Base-by-base conservation (phyloP, 2,329 filamentous ascomycete species). In the Fusarium abutilonis region DNA sequence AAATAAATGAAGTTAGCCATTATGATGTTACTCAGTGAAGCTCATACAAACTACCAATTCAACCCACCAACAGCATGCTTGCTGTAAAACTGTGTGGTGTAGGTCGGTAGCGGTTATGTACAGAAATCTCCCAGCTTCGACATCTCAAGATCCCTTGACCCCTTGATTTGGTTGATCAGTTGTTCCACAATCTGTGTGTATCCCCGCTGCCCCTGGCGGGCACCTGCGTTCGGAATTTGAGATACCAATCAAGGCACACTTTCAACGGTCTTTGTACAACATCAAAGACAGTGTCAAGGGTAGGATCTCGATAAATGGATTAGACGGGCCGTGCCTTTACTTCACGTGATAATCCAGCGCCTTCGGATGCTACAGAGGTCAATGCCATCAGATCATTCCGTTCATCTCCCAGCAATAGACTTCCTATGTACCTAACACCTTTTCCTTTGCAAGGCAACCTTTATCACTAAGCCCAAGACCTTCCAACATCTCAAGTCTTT, bases 101-200 rank as follows among this genome's bases (percentile, higher is more conserved):
- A 4, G 19, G 19, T 4, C 3, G 19, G 19, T 19, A 19, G 19
- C 4, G 19, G 19, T 19, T 19, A 19, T 13, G 13, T 31, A 13
- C 10, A 11, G 10, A 31, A 31, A 31, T 31, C 29, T 31, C 10
- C 31, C 13, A n/a, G 13, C 2, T 34, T 34, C n/a, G 4, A 34
- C 14, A 34, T 7, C 10, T n/a, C 17, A 7, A 36, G 31, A 51
- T 36, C 17, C 36, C 29, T 19, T 35, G 13, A 9, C 26, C 9
- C 9, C 26, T 28, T 15, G 35, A 21, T 21, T 21, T 38, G 31
- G 14, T 13, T 15, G 28, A 39, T 56, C 36, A 19, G 21, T 6
- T 28, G 52, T 62, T 56, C 34, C 56, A 45, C 46, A 38, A 52
- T 48, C 29, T 61, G 26, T 48, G 56, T 61, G 43, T 32, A 48